Evolutionary conservation across 306 rosid species (phyloP), one percentile per base, ranked within the genome.

Genomic region (Begonia masoniana): DNA sequence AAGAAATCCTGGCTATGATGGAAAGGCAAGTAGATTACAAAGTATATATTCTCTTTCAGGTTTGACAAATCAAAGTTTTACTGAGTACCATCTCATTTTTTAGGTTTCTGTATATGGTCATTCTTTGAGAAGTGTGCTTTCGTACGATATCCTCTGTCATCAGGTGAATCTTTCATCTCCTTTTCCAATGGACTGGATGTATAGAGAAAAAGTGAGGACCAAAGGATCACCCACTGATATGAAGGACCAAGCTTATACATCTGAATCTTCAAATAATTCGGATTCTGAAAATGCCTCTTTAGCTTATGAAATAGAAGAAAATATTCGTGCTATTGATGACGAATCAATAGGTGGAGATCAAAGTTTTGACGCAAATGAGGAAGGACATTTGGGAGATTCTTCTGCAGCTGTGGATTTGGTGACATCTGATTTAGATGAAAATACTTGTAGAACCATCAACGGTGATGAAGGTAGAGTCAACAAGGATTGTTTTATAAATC

Each of bases 131-230:
- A 92, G 99, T 77, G 99, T 92, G 58, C 93, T 92, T 59, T 83
- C 99, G 45, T 92, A 86, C 67, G 99, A 92, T 74, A 92, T 92
- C 68, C 99, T 92, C 54, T 92, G 99, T 65, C 99, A 92, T 75
- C 96, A 92, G 77, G 76, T 81, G 62, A 79, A 77, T 50, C 62
- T 83, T 56, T 73, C 77, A 36, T 86, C 79, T 58, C 88, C 96
- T 50, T 86, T 76, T 77, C 93, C 99, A 43, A 77, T 77, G 93
- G 75, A 92, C 10, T 83, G 77, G 79, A 72, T 81, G 74, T 77
- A 68, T 50, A 70, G 48, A 60, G 83, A 75, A 35, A 80, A 62
- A 51, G 58, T 61, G 68, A 61, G 55, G 52, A 60, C 62, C 52
- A 75, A 51, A 57, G 80, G 67, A 49, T 54, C 68, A 5, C 65